Evolutionary conservation across 495 filamentous ascomycete genomes (phyloP), one percentile per base, ranked within the genome.

Genomic region (Penicillium maclennaniae): DNA sequence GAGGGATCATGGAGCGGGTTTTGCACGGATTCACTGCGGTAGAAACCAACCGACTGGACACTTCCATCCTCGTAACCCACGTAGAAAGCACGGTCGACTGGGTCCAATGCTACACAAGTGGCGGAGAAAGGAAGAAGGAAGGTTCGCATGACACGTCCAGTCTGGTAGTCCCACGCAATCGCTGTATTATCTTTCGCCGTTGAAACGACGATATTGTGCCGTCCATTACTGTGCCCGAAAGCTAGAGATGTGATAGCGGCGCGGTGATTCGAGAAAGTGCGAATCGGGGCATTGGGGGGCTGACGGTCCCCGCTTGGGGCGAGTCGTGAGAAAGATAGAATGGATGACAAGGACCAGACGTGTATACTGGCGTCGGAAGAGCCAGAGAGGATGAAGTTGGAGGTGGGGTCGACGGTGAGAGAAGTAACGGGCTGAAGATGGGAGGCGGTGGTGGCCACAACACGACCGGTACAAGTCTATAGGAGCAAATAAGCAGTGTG

Each of bases 351-450:
- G 6, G 89, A 90, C 93, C 93, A 97, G 48, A 96, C 83, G 68
- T 95, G 87, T 45, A 96, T 79, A 60, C 86, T 91, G 14, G 92
- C 89, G 66, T 97, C 93, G 53, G 86, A 76, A 8, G 92, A 96
- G 37, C 89, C 93, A 3, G 91, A 92, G 21, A 96, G 77, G 45
- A 97, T 74, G 67, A 93, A 88, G 58, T 84, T 87, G 41, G 83
- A 84, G 41, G 82, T 87, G 34, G 84, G 81, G 61, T 86, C 82
- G 28, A 85, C 79, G 19, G 83, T 85, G 25, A 96, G 78, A 57
- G 83, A 83, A 15, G 89, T 90, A 8, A 96, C 85, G 28, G 85
- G 76, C 66, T 95, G 91, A 31, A 98, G 80, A 76, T 98, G 93
- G 43, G 88, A 86, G 49, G 87, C 80, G 9, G 87, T 83, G n/a